Conservation (phyloP, 176 grass and related monocot species). For the Zizania latifolia region DNA sequence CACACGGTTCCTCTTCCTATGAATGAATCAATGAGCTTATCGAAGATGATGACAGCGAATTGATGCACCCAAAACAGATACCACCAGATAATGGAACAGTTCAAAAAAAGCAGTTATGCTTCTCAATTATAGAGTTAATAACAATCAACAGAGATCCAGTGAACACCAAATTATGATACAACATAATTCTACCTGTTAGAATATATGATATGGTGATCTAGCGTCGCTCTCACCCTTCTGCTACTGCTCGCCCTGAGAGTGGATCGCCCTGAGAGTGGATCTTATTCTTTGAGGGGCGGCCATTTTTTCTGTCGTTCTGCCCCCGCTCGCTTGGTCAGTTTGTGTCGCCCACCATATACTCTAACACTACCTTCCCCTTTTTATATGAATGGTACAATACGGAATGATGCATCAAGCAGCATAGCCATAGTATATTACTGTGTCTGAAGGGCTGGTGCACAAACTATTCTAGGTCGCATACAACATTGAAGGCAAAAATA, state of each 20-base stretch:
- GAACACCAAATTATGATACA: neutral
- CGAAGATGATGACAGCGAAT: neutral
- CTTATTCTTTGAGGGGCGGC: too few species aligned
- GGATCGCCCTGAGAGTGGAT: too few species aligned
- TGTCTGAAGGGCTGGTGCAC: neutral
- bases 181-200: neutral
- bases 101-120: neutral
- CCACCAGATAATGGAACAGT: neutral
- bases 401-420: neutral
- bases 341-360: too few species aligned
- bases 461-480: neutral
- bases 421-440: neutral
- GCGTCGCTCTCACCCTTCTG: too few species aligned
- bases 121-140: neutral
- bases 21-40: neutral
- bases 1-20: slow-evolving; percentile 1
- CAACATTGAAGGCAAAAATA: neutral
- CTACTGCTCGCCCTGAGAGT: too few species aligned
- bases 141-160: neutral
- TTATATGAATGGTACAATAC: neutral
- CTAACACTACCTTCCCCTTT: too few species aligned
- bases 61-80: neutral
- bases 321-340: too few species aligned
- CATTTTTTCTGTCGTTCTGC: too few species aligned
- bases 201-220: too few species aligned